phyloP scores from a whole-genome alignment of 108 stramenopile genomes.

The Epithemia pelagica region DNA sequence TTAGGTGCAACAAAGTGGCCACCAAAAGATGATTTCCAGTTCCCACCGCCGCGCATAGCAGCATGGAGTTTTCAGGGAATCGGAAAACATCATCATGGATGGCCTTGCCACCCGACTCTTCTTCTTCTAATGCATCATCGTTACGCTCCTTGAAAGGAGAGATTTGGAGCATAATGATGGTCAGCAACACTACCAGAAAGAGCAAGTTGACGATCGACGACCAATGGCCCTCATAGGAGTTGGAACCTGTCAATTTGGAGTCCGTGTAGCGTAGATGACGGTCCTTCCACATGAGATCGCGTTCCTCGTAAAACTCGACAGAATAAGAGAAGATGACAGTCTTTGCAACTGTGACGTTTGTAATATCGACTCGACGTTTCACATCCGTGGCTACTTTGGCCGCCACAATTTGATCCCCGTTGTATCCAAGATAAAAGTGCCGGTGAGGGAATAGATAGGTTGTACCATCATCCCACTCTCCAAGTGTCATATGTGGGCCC shows the following conservation, averaged over 20 bases:
- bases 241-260: constrained; percentile 71
- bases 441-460: constrained; percentile 89
- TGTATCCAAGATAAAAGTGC: constrained; percentile 88
- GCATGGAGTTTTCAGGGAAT: constrained; percentile 64
- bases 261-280: constrained; percentile 87
- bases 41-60: constrained; percentile 88
- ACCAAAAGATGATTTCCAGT: constrained; percentile 86
- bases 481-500: constrained; percentile 71
- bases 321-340: constrained; percentile 90
- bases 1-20: constrained; percentile 73
- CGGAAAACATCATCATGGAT: constrained; percentile 98
- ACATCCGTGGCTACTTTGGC: constrained; percentile 83
- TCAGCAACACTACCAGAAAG: constrained; percentile 95
- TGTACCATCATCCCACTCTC: constrained; percentile 55
- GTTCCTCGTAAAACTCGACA: constrained; percentile 82
- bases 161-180: constrained; percentile 91
- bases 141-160: constrained; percentile 92
- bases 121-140: constrained; percentile 88
- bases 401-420: constrained; percentile 84
- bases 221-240: constrained; percentile 94
- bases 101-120: constrained; percentile 98
- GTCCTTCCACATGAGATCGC: constrained; percentile 64
- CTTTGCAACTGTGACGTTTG: constrained; percentile 55
- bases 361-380: constrained; percentile 87
- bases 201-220: constrained; percentile 97